Base-by-base conservation (phyloP, 768 basidiomycete genomes). In the Auricularia sp. region DNA sequence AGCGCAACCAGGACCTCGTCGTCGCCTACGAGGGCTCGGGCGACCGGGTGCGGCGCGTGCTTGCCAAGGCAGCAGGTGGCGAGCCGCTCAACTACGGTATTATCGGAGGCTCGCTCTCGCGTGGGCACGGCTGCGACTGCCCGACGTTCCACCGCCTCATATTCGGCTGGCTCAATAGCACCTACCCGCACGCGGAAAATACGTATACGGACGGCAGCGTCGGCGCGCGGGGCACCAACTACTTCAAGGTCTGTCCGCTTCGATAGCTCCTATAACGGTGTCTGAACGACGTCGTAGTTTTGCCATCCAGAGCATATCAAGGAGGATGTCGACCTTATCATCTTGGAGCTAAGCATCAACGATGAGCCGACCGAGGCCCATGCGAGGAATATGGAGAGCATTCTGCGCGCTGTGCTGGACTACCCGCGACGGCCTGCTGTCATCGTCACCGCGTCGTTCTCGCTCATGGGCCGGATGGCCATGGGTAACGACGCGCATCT, bases 401-500 rank as follows among this genome's bases (percentile, higher is more conserved):
- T 64, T 8, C 63, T 64, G 3, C 63, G 63, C 21, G 33, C 63
- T 11, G 23, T 64, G 16, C 51, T 56, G 11, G 34, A 36, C 6
- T 64, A 56, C 21, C 63, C 63, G 18, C 36, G 36, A 8, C 33
- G 35, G 34, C 63, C 63, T 12, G 53, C 63, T 2, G 63, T 64
- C 39, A 23, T 64, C 12, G 34, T 64, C n/a, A 53, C 53, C 3
- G 63, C 63, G 33, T 54, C 51, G 43, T 64, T 64, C 56, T 64
- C 63, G 21, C 39, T 64, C 16, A 64, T 64, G 63, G 63, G 56
- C 3, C 33, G 51, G 36, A 53, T 64, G 21, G 34, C 39, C n/a
- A 64, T 64, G 63, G 63, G 63, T 29, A 36, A 36, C 63, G 63
- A 64, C 63, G 63, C 35, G 8, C 63, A 64, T n/a, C n/a, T 64